Conservation (phyloP, 2,329 filamentous ascomycete genomes). For the Monilinia polystroma region DNA sequence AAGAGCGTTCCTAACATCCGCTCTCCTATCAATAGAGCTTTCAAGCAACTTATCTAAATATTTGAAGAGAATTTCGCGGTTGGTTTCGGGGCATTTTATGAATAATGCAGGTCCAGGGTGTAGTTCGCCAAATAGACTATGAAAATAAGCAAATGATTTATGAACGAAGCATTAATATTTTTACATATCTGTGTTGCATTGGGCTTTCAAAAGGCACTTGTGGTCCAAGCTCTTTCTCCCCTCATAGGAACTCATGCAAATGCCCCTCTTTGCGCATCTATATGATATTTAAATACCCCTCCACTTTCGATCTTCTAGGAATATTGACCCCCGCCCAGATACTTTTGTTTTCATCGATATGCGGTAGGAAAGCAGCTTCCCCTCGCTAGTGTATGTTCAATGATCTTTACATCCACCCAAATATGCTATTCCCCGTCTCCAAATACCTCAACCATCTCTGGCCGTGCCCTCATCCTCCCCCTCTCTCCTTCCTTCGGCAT, state of each 20-base stretch:
- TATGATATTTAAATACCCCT: constrained; percentile 7
- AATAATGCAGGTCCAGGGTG: constrained; percentile 17
- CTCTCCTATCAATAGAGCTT: constrained; percentile 94
- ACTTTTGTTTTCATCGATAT: constrained; percentile 2
- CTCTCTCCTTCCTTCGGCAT: background rate
- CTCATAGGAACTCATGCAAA: background rate
- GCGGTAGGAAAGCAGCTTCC: constrained; percentile 8
- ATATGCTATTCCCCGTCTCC: background rate
- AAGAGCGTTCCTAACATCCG: constrained; percentile 88
- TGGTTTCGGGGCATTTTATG: constrained; percentile 17
- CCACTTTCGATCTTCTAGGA: constrained; percentile 5
- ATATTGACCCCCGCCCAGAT: constrained; percentile 8
- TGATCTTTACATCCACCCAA: background rate
- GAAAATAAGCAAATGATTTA: constrained; percentile 24
- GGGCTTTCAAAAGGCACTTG: constrained; percentile 5
- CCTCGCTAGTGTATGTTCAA: constrained; percentile 8
- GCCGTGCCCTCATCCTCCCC: constrained; percentile 1
- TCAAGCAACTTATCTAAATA: constrained; percentile 89
- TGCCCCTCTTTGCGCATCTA: constrained; percentile 16
- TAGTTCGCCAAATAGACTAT: constrained; percentile 22
- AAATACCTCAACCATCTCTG: constrained; percentile 16
- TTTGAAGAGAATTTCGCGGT: background rate
- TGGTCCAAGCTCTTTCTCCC: constrained; percentile 12
- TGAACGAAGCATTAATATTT: constrained; percentile 9
- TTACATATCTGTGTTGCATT: constrained; percentile 14